phyloP scores from a whole-genome alignment of 1,284 basidiomycete genomes.

The Irpex sp. region DNA sequence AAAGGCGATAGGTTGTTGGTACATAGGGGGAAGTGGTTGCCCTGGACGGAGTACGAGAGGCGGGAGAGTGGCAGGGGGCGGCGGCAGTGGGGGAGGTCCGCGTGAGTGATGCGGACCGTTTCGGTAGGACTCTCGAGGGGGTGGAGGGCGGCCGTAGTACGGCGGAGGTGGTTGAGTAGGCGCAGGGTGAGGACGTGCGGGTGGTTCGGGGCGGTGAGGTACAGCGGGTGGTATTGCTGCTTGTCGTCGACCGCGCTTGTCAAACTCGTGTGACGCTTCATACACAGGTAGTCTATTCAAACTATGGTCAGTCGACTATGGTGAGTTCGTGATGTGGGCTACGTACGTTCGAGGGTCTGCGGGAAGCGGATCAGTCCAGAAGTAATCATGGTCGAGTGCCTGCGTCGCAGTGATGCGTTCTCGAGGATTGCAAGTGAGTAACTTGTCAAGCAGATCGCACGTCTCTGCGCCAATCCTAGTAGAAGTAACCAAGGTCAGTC shows the following conservation, averaged over 20 bases:
- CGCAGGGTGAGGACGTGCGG: constrained; percentile 18
- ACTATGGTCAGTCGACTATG: constrained; percentile 4
- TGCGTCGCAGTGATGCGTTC: constrained; percentile 88
- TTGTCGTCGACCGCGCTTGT: constrained; percentile 67
- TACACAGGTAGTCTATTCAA: constrained; percentile 65
- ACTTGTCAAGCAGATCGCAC: constrained; percentile 86
- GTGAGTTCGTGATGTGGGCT: not conserved
- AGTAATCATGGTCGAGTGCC: constrained; percentile 89
- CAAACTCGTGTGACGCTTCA: constrained; percentile 82
- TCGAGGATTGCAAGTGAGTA: constrained; percentile 89
- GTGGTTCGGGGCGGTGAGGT: constrained; percentile 18
- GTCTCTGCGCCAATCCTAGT: constrained; percentile 68
- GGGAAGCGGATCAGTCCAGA: constrained; percentile 84
- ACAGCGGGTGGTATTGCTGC: constrained; percentile 18
- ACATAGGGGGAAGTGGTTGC: constrained; percentile 18
- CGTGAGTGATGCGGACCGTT: constrained; percentile 15
- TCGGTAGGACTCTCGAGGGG: constrained; percentile 27
- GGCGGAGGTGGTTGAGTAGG: constrained; percentile 18
- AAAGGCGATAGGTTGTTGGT: constrained; percentile 14
- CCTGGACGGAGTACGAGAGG: constrained; percentile 14
- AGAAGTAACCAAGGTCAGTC: constrained; percentile 9
- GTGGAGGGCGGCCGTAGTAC: constrained; percentile 22
- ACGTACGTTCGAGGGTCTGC: constrained; percentile 77
- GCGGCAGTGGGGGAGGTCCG: constrained; percentile 3
- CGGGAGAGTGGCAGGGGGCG: constrained; percentile 6